Evolutionary conservation across 2,329 filamentous ascomycete genomes (phyloP), one percentile per base, ranked within the genome.

Genomic region (Arthrobotrys pseudoclavata): DNA sequence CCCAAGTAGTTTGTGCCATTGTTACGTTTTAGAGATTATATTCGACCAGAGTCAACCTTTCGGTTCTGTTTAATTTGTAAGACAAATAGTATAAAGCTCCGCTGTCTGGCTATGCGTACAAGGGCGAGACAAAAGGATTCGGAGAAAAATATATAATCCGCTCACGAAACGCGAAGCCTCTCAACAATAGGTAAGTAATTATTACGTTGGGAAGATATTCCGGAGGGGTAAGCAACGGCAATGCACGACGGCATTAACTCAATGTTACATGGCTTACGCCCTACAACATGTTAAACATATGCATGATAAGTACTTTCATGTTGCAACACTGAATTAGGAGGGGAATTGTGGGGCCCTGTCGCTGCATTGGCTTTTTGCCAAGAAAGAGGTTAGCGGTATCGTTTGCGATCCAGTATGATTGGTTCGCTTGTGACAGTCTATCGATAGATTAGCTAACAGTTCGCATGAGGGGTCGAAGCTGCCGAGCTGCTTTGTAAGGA

Each of bases 1-100:
- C 74, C 74, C 74, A 77, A 29, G 45, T 7, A 6, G 74, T 62
- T 26, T 70, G 67, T n/a, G n/a, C n/a, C 74, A 77, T 77, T 42
- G n/a, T 69, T 20, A 34, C 29, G 20, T 3, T 57, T 57, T 9
- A 26, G 15, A 31, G 5, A 10, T 37, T 20, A 18, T 45, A 45
- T 45, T 40, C 37, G 34, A 2, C 15, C 10, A 40, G 37, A 40
- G 4, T 40, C 15, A 40, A 40, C 12, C 12, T 40, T 40, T 40
- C 10, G 34, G 34, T 37, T 40, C 13, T 12, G 37, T 40, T 40
- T 45, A 45, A 18, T 45, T 45, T 42, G 7, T 29, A 29, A 29
- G 26, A 29, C 7, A 29, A 7, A 29, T 4, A 7, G 26, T 37
- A 40, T 40, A 34, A 34, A 34, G 31, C 7, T 9, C 31, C 31